Percentiles rank a stretch among this genome's conserved stretches.
Conservation (phyloP, 192 early-diverging fungal genomes). For the Gorgonomyces haynaldii region DNA sequence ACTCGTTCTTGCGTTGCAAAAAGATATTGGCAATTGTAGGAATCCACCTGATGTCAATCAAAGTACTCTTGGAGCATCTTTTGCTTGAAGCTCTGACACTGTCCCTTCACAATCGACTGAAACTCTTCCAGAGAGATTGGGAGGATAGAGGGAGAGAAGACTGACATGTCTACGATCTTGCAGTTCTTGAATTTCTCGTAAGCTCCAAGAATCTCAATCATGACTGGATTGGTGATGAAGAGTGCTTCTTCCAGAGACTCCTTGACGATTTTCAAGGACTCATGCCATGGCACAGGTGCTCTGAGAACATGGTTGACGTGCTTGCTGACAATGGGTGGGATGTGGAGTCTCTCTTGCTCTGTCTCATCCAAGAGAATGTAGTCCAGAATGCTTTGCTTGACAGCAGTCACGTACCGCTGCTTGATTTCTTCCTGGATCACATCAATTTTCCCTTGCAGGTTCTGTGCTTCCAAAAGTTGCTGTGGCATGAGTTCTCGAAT, state of each 20-base stretch:
- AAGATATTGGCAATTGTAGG: conserved; percentile 47
- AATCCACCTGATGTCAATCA: conserved; percentile 33
- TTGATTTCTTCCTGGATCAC: conserved; percentile 30
- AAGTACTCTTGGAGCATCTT: conserved; percentile 43
- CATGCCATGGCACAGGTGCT: conserved; percentile 54
- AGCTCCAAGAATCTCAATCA: conserved; percentile 34
- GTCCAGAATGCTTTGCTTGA: conserved; percentile 42
- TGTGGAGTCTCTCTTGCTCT: conserved; percentile 35
- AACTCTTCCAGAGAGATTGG: conserved; percentile 50
- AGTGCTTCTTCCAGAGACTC: conserved; percentile 30
- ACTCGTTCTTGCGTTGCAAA: conserved; percentile 40
- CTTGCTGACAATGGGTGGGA: conserved; percentile 21
- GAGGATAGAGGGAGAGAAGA: conserved; percentile 28
- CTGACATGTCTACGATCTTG: conserved; percentile 35
- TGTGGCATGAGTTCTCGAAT: conserved; percentile 22
- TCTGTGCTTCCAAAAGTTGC: conserved; percentile 13
- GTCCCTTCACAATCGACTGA: conserved; percentile 35
- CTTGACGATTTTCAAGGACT: conserved; percentile 18
- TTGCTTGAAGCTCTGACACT: conserved; percentile 36
- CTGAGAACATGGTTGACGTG: conserved; percentile 33
- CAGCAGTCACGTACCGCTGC: conserved; percentile 24
- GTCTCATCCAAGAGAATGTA: conserved; percentile 44
- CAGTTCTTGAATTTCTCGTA: conserved; percentile 25
- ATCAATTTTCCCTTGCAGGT: conserved; percentile 11
- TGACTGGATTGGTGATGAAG: conserved; percentile 44